Conservation (phyloP, 495 filamentous ascomycete species). For the Penicillium angulare region DNA sequence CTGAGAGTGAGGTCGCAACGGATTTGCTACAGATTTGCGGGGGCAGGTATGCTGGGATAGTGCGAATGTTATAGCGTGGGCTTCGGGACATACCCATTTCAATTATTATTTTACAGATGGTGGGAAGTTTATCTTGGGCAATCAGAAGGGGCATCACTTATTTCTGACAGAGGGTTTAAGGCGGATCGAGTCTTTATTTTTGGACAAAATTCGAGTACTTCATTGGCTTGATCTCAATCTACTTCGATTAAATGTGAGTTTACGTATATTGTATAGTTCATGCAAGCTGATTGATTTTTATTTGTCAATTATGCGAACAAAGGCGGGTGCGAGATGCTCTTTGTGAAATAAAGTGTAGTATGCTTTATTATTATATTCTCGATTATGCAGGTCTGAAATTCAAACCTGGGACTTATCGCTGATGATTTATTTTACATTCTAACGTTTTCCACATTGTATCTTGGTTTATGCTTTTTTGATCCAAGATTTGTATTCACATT, state of each 20-base stretch:
- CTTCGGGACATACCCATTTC: slow-evolving; percentile 49
- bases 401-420: no score
- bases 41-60: slow-evolving; percentile 38
- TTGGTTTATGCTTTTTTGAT: background rate
- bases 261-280: no score
- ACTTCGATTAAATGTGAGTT: no score
- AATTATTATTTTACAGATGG: slow-evolving; percentile 34
- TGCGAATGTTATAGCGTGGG: slow-evolving; percentile 37
- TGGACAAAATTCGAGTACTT: background rate
- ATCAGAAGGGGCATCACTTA: slow-evolving; percentile 22
- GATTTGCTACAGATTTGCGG: slow-evolving; percentile 39
- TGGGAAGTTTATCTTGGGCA: slow-evolving; percentile 14
- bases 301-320: no score
- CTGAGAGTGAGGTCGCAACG: slow-evolving; percentile 25
- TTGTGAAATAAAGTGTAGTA: no score
- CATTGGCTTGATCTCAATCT: background rate
- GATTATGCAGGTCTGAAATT: no score
- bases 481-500: no score
- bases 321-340: no score
- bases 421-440: no score
- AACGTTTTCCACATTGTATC: no score
- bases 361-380: no score
- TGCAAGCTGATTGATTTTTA: no score
- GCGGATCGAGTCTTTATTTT: slow-evolving; percentile 5
- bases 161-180: slow-evolving; percentile 14